Evolutionary conservation across 2,329 filamentous ascomycete species (phyloP), one percentile per base, ranked within the genome.

Genomic region (Epichloe gansuensis): DNA sequence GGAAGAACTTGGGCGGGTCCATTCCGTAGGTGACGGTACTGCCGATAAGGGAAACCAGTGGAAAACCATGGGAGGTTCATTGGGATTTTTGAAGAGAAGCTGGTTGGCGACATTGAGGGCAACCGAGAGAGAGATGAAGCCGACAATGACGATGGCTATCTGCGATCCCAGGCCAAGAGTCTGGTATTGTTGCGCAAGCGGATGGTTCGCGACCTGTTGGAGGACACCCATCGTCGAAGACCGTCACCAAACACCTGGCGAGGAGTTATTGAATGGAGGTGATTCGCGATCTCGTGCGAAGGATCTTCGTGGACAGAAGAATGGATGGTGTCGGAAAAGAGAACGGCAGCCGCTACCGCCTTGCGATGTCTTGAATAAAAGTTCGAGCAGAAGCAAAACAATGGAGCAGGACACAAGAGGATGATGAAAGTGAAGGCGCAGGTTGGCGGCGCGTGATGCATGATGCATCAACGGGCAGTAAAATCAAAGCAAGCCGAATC

Each of bases 1-100:
- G 76, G 74, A 96, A 95, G 78, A 96, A 97, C 50, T 75, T 76
- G 64, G 88, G 91, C 15, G 91, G 91, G 64, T 97, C 89, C 71
- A 96, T 96, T 69, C 91, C 91, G 72, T 97, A 98, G 45, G 82
- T 87, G 62, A 97, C 76, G 55, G 93, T 96, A 74, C 85, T 96
- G 58, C 91, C 91, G 63, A 98, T 77, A 60, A 95, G 71, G 54
- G 88, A 63, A 91, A 77, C 80, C 81, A 87, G 69, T 89, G 85
- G 68, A 91, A 91, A 56, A 91, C 86, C 54, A 91, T 61, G 1
- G 87, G 87, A 34, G 87, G 87, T 67, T 90, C 86, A 66, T 90
- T 86, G 50, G 85, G 80, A 61, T 90, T 91, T 72, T 81, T 87
- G 73, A 89, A 82, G 56, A 96, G 72, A 53, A 94, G 61, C 71